These are phyloP conservation scores for Miscanthus lutarioriparius DNA, from an alignment of 176 grass and related monocot genomes.

Conservation along the genomic window DNA sequence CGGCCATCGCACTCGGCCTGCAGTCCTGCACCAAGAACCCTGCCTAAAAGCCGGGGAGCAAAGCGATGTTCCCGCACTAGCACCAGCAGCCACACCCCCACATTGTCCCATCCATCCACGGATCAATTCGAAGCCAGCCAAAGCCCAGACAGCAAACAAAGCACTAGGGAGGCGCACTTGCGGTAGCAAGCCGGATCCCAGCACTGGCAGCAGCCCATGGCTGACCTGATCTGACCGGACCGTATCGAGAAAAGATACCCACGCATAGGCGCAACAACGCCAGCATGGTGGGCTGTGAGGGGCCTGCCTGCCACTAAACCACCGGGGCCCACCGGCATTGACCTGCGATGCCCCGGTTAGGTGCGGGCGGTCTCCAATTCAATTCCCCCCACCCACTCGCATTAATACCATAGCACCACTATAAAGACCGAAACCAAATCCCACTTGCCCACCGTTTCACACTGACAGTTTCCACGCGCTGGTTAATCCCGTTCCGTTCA, in stretches of 20 bases:
- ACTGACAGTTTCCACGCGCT: constrained; percentile 17
- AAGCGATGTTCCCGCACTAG: constrained; percentile 40
- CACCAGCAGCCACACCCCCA: constrained; percentile 41
- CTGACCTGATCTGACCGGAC: constrained; percentile 27
- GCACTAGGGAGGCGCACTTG: constrained; percentile 28
- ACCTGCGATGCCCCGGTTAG: constrained; percentile 65
- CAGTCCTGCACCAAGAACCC: constrained; percentile 25
- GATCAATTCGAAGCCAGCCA: constrained; percentile 3
- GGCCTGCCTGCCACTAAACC: constrained; percentile 62
- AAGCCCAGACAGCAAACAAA: constrained; percentile 33
- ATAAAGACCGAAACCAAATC: constrained; percentile 43
- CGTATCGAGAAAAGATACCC: constrained; percentile 12
- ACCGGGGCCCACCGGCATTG: constrained; percentile 52
- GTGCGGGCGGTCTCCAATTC: constrained; percentile 69
- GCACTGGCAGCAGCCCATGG: constrained; percentile 12
- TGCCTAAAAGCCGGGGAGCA: constrained; percentile 48
- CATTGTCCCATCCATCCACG: constrained; percentile 7
- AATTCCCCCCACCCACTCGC: constrained; percentile 68
- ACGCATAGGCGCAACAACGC: constrained; percentile 29
- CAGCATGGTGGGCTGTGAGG: constrained; percentile 37
- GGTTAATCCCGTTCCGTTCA: constrained; percentile 32
- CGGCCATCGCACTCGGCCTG: background rate
- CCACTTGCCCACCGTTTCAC: background rate
- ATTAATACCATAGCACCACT: constrained; percentile 51
- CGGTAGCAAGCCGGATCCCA: background rate